Evolutionary conservation across 208 protist species (phyloP).

Genomic region (Porcisia deanei): DNA sequence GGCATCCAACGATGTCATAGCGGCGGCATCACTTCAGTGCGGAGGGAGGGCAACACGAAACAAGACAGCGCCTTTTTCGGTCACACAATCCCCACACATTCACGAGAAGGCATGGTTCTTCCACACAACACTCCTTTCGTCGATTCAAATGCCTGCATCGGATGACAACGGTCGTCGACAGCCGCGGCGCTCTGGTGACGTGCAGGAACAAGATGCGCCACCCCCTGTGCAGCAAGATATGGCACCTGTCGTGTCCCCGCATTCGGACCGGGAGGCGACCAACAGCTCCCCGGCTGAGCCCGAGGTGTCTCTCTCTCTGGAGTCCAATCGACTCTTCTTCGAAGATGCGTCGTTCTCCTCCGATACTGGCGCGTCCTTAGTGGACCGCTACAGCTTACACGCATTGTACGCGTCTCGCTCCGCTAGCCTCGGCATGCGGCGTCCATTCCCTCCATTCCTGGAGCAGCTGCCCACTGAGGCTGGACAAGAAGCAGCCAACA

Average conservation of each 20-base stretch:
- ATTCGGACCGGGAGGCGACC: not conserved
- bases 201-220: not conserved
- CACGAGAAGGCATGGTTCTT: constrained; percentile 4
- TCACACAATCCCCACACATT: not conserved
- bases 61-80: not conserved
- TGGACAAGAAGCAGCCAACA: not conserved
- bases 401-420: constrained; percentile 8
- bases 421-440: constrained; percentile 6
- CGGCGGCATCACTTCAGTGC: not conserved
- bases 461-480: constrained; percentile 12
- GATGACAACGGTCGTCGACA: not conserved
- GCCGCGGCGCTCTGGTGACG: not conserved
- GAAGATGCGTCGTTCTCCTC: not conserved
- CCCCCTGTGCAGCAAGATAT: not conserved
- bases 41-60: not conserved
- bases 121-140: constrained; percentile 1
- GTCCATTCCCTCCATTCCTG: not conserved
- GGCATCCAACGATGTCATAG: not conserved
- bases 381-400: constrained; percentile 13
- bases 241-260: not conserved
- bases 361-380: not conserved
- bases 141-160: not conserved
- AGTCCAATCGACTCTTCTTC: constrained; percentile 4
- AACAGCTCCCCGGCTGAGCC: not conserved
- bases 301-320: not conserved